Evolutionary conservation across 1,284 basidiomycete species (phyloP), one percentile per base, ranked within the genome.

Genomic region (Nidula niveotomentosa): DNA sequence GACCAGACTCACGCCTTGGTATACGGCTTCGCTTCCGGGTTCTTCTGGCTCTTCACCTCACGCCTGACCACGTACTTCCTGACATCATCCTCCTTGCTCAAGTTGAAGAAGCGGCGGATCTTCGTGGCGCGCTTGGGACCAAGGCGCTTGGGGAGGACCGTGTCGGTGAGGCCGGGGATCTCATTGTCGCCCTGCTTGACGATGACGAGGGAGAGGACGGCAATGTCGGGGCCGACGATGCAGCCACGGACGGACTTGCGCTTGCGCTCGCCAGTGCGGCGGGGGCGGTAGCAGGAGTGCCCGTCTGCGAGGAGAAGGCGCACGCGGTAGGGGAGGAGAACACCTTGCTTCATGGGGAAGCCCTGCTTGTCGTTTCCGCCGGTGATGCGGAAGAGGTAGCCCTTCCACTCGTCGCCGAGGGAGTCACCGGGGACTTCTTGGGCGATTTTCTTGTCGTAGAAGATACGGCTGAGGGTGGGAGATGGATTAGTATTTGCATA

Each of bases 291-390:
- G 87, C 96, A 98, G 39, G 95, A 97, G 86, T 98, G 94, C 60
- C 95, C 95, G 74, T 95, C 93, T 64, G 91, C 73, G 71, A 99
- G 93, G 68, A 98, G 91, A 62, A 99, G 91, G 60, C 88, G 85
- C 67, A 96, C 94, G 86, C 96, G 95, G 81, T 94, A 76, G 63
- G 94, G 93, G 67, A 96, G 84, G 62, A 99, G 90, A 68, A 98
- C 93, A 84, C 96, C 96, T 81, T 98, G 96, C 82, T 98, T 98
- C 95, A 98, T 98, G 53, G 95, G 94, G 87, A 97, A 97, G 76
- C 93, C 91, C 73, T 93, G 91, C 79, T 93, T 95, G 85, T 96
- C 94, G 81, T 96, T 96, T 60, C 94, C 94, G 69, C 96, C 96
- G 49, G 94, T 95, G 80, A 99, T 93, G 69, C 95, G 91, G 84